Base-by-base conservation (phyloP, 73 alveolate genomes). In the Paramecium biaurelia region DNA sequence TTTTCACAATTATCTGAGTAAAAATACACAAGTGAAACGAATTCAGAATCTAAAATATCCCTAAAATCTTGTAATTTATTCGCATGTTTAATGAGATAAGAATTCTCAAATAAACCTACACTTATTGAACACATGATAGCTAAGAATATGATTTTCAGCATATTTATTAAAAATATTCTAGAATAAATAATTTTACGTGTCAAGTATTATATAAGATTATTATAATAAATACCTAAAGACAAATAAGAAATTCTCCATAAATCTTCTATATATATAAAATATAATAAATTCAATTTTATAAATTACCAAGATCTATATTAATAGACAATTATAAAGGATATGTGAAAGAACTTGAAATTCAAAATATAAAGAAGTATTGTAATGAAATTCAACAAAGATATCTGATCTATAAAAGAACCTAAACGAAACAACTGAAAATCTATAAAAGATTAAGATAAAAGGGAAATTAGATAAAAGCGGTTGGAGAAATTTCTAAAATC, bases 21-120 rank as follows among this genome's bases (percentile, higher is more conserved):
- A 41, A 76, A 76, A 41, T 76, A 76, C 21, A 76, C 89, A 57
- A 76, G 11, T 24, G 89, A 76, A 42, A 76, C 89, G 21, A 42
- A 76, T 37, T 76, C 89, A 4, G 89, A 76, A 41, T 20, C 89
- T 41, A 76, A 42, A 20, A 76, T 58, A 15, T 58, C 37, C 21
- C n/a, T 24, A 10, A 58, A 58, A 58, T 58, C 76, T 10, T 58
- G 18, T 28, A 58, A 24, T 20, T 58, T 58, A 28, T 58, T 58
- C 5, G 37, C 37, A 28, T 58, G 7, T 9, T 58, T 58, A 10
- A 58, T 58, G 18, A 28, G 32, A 28, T 58, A 58, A 24, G 76
- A 58, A 58, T 58, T 58, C 76, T 58, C 76, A 58, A 58, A 58
- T 58, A 58, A 58, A 15, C 15, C 58, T 47, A 47, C 58, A 47